Evolutionary conservation across 1,284 basidiomycete genomes (phyloP).

Genomic region (Papiliotrema fonsecae): DNA sequence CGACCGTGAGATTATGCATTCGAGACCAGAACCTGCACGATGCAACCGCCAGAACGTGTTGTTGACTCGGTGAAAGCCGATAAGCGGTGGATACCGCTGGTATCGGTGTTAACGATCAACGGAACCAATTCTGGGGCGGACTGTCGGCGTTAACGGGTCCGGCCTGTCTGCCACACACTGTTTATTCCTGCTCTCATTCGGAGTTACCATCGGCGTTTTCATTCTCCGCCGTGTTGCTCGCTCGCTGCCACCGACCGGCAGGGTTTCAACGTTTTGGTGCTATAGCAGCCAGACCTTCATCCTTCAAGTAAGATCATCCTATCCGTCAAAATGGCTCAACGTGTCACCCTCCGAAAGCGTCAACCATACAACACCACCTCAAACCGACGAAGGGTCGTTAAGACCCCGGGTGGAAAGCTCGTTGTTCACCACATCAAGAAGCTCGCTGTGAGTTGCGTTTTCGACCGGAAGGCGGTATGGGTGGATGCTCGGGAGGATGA

Average conservation of each 20-base stretch:
- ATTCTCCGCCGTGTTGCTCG: background rate
- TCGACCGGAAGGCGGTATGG: background rate
- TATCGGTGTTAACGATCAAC: background rate
- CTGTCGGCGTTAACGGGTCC: background rate
- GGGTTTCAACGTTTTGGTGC: background rate
- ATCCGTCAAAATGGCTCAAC: constrained; percentile 80
- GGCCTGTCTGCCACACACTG: background rate
- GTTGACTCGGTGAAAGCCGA: too few relatives aligned
- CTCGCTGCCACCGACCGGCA: background rate
- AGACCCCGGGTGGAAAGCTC: constrained; percentile 68
- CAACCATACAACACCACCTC: constrained; percentile 98
- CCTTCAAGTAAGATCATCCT: constrained; percentile 5
- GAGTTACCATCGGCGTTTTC: background rate
- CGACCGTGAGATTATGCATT: background rate
- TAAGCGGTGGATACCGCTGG: background rate
- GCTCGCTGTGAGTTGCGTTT: constrained; percentile 45
- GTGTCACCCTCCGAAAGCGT: constrained; percentile 98
- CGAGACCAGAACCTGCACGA: background rate
- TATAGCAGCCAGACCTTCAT: background rate
- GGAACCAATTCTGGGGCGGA: background rate
- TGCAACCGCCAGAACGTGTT: background rate
- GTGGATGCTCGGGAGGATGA: background rate
- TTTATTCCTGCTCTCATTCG: background rate
- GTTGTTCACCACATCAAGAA: constrained; percentile 52
- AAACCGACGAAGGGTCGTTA: constrained; percentile 89